Evolutionary conservation across 2,329 filamentous ascomycete genomes (phyloP), one percentile per base, ranked within the genome.

Genomic region (Aspergillus tubingensis): DNA sequence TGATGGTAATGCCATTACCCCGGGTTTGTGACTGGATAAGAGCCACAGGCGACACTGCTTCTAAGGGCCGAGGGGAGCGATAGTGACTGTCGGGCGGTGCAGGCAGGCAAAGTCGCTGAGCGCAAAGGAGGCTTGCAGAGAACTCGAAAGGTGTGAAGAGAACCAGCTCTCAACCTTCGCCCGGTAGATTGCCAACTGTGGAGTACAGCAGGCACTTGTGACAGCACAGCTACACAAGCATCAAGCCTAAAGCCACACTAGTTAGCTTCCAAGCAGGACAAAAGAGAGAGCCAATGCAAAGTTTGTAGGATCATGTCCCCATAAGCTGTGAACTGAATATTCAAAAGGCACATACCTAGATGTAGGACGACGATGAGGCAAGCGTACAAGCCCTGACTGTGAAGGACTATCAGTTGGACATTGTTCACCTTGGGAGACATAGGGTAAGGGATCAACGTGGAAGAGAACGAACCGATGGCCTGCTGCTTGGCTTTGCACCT

Each of bases 31-130:
- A 54, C 67, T 68, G 65, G 47, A 76, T 71, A 43, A 79, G 68
- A 65, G 79, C 77, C 36, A 71, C 60, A 23, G 77, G 76, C n/a
- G 75, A 73, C 39, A 76, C 74, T 39, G 75, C 74, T 57, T 74
- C 66, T 61, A 72, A 72, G 23, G 68, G 72, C 59, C 67, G 70
- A 62, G 72, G 69, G 49, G 70, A 72, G 58, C 65, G 63, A 43
- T 70, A 65, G 43, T 62, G 62, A 48, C 67, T 72, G 30, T 71
- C 65, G 51, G 64, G 59, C 25, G 65, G 67, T 39, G 59, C 61
- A 25, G 68, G 70, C 73, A 75, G 74, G 38, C 15, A 54, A 39
- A 17, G n/a, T 51, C 21, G 36, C 36, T 50, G 32, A 10, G 10
- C 21, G 36, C 17, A 43, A 32, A 10, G 51, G 47, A 11, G 41